A percentile compares a stretch with the other conserved stretches of the same genome.
Conservation (phyloP, 306 rosid genomes). For the Acacia melanoxylon region DNA sequence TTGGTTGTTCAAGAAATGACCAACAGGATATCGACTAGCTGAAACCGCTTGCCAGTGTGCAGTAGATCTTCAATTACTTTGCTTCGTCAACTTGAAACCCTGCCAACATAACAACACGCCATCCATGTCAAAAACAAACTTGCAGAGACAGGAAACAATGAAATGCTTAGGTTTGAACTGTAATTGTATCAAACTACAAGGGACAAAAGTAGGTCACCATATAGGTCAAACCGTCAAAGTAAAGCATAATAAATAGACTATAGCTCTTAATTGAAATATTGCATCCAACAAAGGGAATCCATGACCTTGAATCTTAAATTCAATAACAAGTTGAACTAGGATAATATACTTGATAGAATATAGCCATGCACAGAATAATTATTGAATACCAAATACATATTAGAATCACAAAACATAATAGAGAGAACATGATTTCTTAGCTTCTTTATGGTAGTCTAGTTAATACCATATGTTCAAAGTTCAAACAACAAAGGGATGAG, state of each 20-base stretch:
- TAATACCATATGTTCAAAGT: background rate
- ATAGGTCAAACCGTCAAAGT: background rate
- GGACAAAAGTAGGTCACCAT: background rate
- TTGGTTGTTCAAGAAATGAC: slow-evolving; percentile 88
- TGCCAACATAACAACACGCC: slow-evolving; percentile 34
- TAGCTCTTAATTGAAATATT: background rate
- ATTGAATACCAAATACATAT: background rate
- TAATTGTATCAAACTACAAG: background rate
- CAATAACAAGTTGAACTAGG: slow-evolving; percentile 1
- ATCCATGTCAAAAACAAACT: slow-evolving; percentile 19
- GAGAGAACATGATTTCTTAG: background rate
- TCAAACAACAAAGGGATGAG: background rate
- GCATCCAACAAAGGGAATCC: background rate
- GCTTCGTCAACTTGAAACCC: slow-evolving; percentile 88
- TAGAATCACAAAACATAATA: background rate
- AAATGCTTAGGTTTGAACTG: slow-evolving; percentile 3
- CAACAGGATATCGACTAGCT: slow-evolving; percentile 79
- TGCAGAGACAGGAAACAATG: slow-evolving; percentile 7
- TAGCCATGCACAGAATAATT: background rate
- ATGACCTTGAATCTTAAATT: background rate
- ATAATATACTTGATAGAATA: background rate
- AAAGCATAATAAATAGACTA: background rate
- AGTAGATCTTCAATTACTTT: slow-evolving; percentile 82
- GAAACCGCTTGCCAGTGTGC: slow-evolving; percentile 91
- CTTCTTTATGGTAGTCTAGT: background rate